Conservation (phyloP, 169 alveolate species). For the Plasmodium yoelii region DNA sequence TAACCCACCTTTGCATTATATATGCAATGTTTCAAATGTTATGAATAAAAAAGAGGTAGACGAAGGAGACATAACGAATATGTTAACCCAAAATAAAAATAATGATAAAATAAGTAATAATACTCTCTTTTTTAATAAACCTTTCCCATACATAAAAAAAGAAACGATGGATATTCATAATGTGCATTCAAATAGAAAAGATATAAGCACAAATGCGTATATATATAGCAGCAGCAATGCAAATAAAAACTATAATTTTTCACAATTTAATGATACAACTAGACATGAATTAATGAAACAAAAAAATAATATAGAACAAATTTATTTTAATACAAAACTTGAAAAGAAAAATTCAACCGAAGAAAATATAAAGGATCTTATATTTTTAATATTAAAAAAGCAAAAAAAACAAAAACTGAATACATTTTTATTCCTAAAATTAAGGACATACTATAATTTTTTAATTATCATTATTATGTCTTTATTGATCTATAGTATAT, state of each 20-base stretch:
- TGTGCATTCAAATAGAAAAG: neutral
- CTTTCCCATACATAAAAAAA: too few relatives aligned
- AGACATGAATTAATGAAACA: slow-evolving; percentile 5
- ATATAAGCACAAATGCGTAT: neutral
- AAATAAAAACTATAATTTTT: neutral
- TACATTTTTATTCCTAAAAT: slow-evolving; percentile 48
- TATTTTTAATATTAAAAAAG: slow-evolving; percentile 32
- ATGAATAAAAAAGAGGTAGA: too few relatives aligned
- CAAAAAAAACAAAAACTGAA: slow-evolving; percentile 28
- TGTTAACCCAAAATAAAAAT: too few relatives aligned
- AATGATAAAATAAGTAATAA: too few relatives aligned
- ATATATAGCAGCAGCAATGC: neutral
- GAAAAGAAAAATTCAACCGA: slow-evolving; percentile 4
- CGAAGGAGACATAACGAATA: too few relatives aligned
- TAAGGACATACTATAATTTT: slow-evolving; percentile 35
- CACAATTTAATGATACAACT: too few relatives aligned
- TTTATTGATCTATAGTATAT: slow-evolving; percentile 23
- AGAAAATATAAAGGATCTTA: slow-evolving; percentile 24
- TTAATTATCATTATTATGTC: slow-evolving; percentile 18
- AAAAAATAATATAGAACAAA: slow-evolving; percentile 17
- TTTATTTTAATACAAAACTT: neutral
- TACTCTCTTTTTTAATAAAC: too few relatives aligned
- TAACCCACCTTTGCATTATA: too few relatives aligned
- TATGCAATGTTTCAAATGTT: too few relatives aligned
- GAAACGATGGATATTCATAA: too few relatives aligned